Conservation (phyloP, 495 filamentous ascomycete species). For the Collariella sp. region DNA sequence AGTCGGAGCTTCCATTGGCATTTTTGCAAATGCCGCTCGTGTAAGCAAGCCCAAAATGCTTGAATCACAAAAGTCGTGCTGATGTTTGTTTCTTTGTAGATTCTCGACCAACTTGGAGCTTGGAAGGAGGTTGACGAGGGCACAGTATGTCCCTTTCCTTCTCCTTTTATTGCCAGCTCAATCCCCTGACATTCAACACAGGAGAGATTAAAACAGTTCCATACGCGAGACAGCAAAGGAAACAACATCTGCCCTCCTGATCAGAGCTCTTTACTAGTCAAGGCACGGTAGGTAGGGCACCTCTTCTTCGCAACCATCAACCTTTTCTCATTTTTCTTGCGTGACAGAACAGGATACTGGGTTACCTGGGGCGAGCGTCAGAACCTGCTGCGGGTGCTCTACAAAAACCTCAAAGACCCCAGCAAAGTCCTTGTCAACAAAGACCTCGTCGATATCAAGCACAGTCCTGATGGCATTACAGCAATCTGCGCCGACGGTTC, state of each 20-base stretch:
- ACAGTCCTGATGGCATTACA: constrained; percentile 7
- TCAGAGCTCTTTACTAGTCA: neutral
- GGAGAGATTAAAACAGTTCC: neutral
- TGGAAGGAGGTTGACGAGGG: constrained; percentile 20
- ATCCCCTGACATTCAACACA: neutral
- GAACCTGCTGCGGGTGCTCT: constrained; percentile 8
- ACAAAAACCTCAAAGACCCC: constrained; percentile 12
- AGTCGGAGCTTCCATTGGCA: constrained; percentile 16
- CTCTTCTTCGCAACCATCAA: neutral
- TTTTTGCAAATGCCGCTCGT: constrained; percentile 13
- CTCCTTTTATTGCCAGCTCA: no score
- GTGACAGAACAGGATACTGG: constrained; percentile 20
- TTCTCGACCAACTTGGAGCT: constrained; percentile 31
- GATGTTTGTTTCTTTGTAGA: neutral
- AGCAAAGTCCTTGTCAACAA: constrained; percentile 13
- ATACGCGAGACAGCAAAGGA: neutral
- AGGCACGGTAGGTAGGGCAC: constrained; percentile 2
- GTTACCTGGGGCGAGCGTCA: constrained; percentile 10
- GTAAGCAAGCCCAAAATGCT: no score
- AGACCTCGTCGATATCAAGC: constrained; percentile 8
- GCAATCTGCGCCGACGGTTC: constrained; percentile 29
- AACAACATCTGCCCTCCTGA: neutral
- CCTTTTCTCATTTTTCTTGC: constrained; percentile 3
- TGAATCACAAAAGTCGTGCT: neutral
- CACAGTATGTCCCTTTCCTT: constrained; percentile 9